Evolutionary conservation across 164 flowering plant genomes (phyloP).

Genomic region (Vitis rotundifolia): DNA sequence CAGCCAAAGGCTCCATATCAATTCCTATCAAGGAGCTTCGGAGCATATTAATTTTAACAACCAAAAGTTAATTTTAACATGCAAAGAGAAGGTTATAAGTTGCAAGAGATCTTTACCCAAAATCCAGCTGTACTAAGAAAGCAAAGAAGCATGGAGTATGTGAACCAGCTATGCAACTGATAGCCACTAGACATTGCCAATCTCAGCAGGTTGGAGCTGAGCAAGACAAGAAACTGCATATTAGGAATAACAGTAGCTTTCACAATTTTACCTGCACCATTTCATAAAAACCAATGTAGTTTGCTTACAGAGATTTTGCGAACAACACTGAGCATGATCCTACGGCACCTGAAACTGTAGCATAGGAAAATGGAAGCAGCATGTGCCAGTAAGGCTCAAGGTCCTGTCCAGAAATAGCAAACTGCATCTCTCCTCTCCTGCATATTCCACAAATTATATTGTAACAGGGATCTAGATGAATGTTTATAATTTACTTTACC

Average conservation of each 20-base stretch:
- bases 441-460: constrained; percentile 15
- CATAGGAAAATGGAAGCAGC: constrained; percentile 93
- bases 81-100: neutral
- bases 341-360: constrained; percentile 90
- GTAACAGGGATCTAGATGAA: neutral
- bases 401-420: constrained; percentile 64
- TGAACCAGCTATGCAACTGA: constrained; percentile 90
- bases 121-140: constrained; percentile 96
- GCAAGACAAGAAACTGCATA: constrained; percentile 15
- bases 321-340: constrained; percentile 97
- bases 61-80: neutral
- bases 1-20: too few relatives aligned
- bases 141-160: constrained; percentile 84
- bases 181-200: constrained; percentile 81
- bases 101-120: constrained; percentile 60
- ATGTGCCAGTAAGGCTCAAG: constrained; percentile 74
- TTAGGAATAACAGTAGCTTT: constrained; percentile 8
- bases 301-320: constrained; percentile 91
- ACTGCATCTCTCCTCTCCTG: constrained; percentile 85
- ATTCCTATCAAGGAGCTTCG: too few relatives aligned
- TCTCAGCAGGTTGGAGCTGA: constrained; percentile 82
- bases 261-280: neutral
- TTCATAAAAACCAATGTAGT: constrained; percentile 1
- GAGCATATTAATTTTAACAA: too few relatives aligned
- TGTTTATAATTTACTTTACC: too few relatives aligned